Evolutionary conservation across 2,329 filamentous ascomycete genomes (phyloP).

Genomic region (Cordyceps tenuipes): DNA sequence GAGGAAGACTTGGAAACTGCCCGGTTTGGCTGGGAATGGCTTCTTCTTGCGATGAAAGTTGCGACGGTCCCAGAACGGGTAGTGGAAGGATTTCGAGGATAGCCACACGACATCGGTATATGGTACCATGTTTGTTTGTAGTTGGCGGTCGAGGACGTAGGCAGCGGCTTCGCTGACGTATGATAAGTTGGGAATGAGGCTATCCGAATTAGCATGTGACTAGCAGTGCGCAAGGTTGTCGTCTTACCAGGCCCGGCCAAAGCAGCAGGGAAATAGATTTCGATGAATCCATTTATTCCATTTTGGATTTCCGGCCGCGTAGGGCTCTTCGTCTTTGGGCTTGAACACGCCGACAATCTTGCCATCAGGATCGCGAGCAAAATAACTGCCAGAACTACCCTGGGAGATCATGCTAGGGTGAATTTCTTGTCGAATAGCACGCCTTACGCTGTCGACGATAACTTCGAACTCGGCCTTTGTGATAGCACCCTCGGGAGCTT

Average conservation of each 20-base stretch:
- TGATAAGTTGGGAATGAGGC: conserved; percentile 90
- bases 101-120: conserved; percentile 93
- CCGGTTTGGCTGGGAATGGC: conserved; percentile 77
- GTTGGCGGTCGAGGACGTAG: conserved; percentile 84
- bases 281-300: conserved; percentile 99
- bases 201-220: conserved; percentile 20
- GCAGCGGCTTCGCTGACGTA: conserved; percentile 97
- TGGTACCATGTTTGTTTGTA: conserved; percentile 86
- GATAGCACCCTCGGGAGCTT: conserved; percentile 56
- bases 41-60: conserved; percentile 84
- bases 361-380: conserved; percentile 82
- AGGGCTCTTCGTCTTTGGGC: conserved; percentile 97
- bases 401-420: conserved; percentile 96
- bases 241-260: conserved; percentile 74
- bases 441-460: conserved; percentile 80
- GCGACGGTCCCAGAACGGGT: conserved; percentile 92
- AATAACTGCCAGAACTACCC: conserved; percentile 96
- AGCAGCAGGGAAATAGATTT: conserved; percentile 95
- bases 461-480: conserved; percentile 76
- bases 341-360: conserved; percentile 98
- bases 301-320: conserved; percentile 92
- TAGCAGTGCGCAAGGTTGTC: background rate
- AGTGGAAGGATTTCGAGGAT: conserved; percentile 95
- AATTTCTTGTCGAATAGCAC: conserved; percentile 80
- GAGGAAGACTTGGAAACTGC: conserved; percentile 95